Evolutionary conservation across 1,284 basidiomycete genomes (phyloP), one percentile per base, ranked within the genome.

Genomic region (Entoloma clypeatum): DNA sequence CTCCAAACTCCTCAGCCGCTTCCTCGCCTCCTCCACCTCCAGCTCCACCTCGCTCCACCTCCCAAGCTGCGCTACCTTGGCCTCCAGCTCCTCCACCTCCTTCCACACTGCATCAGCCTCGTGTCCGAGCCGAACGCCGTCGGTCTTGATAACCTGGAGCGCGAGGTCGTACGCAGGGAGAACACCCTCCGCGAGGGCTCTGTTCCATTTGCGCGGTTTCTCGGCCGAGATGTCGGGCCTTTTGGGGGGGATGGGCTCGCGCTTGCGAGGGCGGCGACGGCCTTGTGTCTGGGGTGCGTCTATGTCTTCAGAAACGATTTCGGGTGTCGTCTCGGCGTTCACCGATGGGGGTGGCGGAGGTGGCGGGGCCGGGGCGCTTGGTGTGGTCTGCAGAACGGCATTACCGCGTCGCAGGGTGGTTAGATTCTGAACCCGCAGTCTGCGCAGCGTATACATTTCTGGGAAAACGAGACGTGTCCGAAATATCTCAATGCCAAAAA

Each of bases 141-240:
- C 78, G 7, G 57, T 53, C 34, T 70, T 65, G 48, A 95, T 76
- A 49, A 81, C 69, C 45, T 75, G 68, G 32, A 94, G 63, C 2
- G 91, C 89, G 48, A 85, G 74, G 63, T 95, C 92, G 53, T 91
- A 94, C 6, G 82, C 89, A 1, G 88, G 85, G 19, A 92, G 63
- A 5, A 79, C 68, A 5, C 89, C 89, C 13, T 65, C 61, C 14
- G 71, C 70, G 7, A 94, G 60, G 0, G 88, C 80, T n/a, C 74
- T 58, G 44, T 75, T 79, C 81, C 82, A 89, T 59, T 76, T 62
- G 19, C 75, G 67, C 4, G 79, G 80, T 1, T 62, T 60, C 29
- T 65, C 63, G 8, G 70, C 55, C 16, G 71, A 73, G 43, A 82
- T 79, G 18, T 57, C 50, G 3, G 81, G 73, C 10, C 81, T 59